Base-by-base conservation (phyloP, 1,284 basidiomycete species). In the Cryptococcus amylolentus region DNA sequence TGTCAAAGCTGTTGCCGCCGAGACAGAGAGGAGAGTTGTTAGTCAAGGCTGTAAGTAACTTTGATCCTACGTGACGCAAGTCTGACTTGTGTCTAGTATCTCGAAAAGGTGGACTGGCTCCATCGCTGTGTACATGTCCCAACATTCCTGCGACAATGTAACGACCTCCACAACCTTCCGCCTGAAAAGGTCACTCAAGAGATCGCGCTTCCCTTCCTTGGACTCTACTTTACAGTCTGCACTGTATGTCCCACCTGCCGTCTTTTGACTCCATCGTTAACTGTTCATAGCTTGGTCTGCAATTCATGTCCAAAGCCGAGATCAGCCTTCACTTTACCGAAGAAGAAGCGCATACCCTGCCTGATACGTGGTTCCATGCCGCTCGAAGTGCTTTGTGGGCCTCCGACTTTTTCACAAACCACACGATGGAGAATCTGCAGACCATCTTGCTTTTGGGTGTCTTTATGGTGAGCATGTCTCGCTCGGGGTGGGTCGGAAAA, bases 31-130 rank as follows among this genome's bases (percentile, higher is more conserved):
- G 76, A 28, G 71, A 77, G 58, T 47, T 76, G 5, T 59, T 77
- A 50, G 73, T 79, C 28, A 65, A 68, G 40, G 67, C 70, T n/a
- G 72, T 71, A 45, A 63, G 71, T 66, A 23, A 23, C 20, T 5
- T 49, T 54, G 2, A 23, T 23, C 23, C 23, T 23, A 23, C 23
- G 23, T 23, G 49, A 20, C 23, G 23, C 23, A 3, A 42, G 41
- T 42, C 35, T 42, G 41, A n/a, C n/a, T 7, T 8, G 41, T 14
- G 28, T 38, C 26, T 44, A 71, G 61, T 77, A 73, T 54, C 62
- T 77, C 27, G 67, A 71, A 28, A 64, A 68, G n/a, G 75, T 77
- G 9, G 77, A 77, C 51, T 79, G 77, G 77, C 63, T 78, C n/a
- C 75, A 78, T 62, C 68, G 77, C 66, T 73, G 72, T 28, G 60